A percentile compares a stretch with the other conserved stretches of the same genome.
These are phyloP conservation scores for Corynascus novoguineensis DNA, from an alignment of 495 filamentous ascomycete genomes.

Conservation along the genomic window DNA sequence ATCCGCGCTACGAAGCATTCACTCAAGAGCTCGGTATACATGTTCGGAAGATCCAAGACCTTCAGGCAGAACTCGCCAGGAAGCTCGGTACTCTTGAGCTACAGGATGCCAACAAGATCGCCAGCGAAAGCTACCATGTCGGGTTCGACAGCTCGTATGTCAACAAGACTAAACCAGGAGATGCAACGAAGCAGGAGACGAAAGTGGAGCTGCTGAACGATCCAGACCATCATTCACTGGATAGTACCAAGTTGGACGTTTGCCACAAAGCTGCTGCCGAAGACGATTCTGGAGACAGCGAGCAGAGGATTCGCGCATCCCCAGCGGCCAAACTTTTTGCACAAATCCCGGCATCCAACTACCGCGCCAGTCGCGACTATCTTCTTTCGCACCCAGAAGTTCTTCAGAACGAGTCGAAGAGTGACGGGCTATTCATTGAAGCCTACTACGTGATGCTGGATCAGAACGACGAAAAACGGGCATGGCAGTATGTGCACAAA, in stretches of 20 bases:
- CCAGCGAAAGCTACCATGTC: conserved; percentile 83
- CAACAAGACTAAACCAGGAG: conserved; percentile 44
- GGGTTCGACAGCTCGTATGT: conserved; percentile 84
- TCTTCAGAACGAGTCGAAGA: conserved; percentile 71
- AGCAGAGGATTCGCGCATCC: conserved; percentile 70
- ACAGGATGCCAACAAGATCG: conserved; percentile 85
- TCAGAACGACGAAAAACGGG: conserved; percentile 49
- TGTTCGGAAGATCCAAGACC: conserved; percentile 62
- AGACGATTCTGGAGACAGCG: conserved; percentile 55
- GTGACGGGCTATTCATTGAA: conserved; percentile 84
- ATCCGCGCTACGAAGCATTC: conserved; percentile 63
- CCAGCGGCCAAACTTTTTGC: conserved; percentile 69
- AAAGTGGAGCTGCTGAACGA: conserved; percentile 79
- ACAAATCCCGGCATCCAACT: conserved; percentile 70
- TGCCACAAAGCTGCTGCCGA: not conserved
- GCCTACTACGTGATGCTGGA: conserved; percentile 75
- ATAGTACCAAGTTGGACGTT: conserved; percentile 15
- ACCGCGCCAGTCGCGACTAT: conserved; percentile 64
- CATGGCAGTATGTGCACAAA: conserved; percentile 87
- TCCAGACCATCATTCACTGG: conserved; percentile 43
- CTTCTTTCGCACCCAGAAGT: conserved; percentile 68
- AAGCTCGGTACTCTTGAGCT: conserved; percentile 78
- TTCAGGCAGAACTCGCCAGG: conserved; percentile 65
- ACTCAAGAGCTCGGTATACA: conserved; percentile 69
- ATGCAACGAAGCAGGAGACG: not conserved